Evolutionary conservation across 805 yeast species (phyloP).

Genomic region (Wickerhamiella spandovensis): DNA sequence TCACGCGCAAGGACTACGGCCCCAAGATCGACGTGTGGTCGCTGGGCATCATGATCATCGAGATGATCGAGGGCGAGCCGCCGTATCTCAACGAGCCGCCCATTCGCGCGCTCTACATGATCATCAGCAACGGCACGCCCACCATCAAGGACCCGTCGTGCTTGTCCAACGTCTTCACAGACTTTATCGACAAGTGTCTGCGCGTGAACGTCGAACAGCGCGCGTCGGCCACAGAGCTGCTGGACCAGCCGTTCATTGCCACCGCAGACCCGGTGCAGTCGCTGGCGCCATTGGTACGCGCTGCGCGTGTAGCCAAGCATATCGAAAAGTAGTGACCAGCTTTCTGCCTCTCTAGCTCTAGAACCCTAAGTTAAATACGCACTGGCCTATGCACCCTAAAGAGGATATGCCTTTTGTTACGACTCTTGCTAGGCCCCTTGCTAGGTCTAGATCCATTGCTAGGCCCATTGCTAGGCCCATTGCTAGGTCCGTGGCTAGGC

Average conservation of each 20-base stretch:
- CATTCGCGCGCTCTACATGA: conserved; percentile 78
- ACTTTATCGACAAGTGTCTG: conserved; percentile 63
- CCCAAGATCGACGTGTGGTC: conserved; percentile 98
- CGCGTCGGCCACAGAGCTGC: conserved; percentile 61
- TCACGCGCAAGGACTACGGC: conserved; percentile 86
- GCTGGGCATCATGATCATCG: conserved; percentile 93
- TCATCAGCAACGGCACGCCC: conserved; percentile 96
- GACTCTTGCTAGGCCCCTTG: no score
- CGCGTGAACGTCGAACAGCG: conserved; percentile 74
- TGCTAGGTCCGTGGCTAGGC: no score
- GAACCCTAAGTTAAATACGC: no score
- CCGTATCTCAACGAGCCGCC: conserved; percentile 96
- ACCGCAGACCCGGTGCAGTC: conserved; percentile 21
- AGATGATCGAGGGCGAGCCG: conserved; percentile 98
- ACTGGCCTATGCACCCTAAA: no score
- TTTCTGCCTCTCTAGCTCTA: no score
- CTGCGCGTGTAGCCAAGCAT: conserved; percentile 20
- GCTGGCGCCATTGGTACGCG: conserved; percentile 25
- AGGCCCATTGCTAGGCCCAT: no score
- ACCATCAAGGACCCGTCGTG: conserved; percentile 78
- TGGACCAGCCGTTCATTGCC: conserved; percentile 44
- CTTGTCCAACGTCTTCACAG: conserved; percentile 48
- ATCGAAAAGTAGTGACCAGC: conserved; percentile 15
- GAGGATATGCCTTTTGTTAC: no score
- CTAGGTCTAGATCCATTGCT: no score